Base-by-base conservation (phyloP, 1,284 basidiomycete genomes). In the Rhizopogon parksii region DNA sequence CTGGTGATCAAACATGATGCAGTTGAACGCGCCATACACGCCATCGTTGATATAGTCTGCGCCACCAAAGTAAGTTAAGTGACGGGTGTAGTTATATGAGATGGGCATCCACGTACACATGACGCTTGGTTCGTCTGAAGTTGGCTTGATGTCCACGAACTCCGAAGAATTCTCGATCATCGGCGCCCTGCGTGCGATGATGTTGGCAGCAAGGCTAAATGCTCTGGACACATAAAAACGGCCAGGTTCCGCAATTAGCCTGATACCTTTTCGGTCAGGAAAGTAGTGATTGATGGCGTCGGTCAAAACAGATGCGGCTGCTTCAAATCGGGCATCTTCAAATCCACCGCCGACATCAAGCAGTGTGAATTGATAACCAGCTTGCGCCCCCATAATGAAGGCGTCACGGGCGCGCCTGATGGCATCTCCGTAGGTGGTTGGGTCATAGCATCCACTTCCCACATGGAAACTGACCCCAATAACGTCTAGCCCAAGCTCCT, bases 381-480 rank as follows among this genome's bases (percentile, higher is more conserved):
- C 83, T 47, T 83, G 81, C 52, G 74, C 73, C 40, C 85, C 95
- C 82, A 97, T 91, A 55, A 94, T 87, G 68, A 99, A 99, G 14
- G 88, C 91, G 34, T 75, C 69, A 12, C 85, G 82, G 3, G 95
- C 90, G 11, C 92, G 86, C 70, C 72, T 77, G 56, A 99, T 82
- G 27, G 95, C 96, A 67, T 97, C 95, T 36, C 82, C 81, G 66
- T 95, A 99, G 37, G 91, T 88, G 40, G 81, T 75, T 6, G 94
- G 84, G 68, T 99, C 95, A 67, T 91, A 97, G 72, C 92, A 96
- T 2, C 96, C 96, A 54, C 89, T 93, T 8, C 96, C 96, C 47
- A 98, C 96, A 68, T 99, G 96, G 81, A 99, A 99, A 65, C 88
- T 92, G 48, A 98, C 91, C 34, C 96, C 96, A 46, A 98, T 78